Base-by-base conservation (phyloP, 148 eudicot genomes). In the Drosera capensis region DNA sequence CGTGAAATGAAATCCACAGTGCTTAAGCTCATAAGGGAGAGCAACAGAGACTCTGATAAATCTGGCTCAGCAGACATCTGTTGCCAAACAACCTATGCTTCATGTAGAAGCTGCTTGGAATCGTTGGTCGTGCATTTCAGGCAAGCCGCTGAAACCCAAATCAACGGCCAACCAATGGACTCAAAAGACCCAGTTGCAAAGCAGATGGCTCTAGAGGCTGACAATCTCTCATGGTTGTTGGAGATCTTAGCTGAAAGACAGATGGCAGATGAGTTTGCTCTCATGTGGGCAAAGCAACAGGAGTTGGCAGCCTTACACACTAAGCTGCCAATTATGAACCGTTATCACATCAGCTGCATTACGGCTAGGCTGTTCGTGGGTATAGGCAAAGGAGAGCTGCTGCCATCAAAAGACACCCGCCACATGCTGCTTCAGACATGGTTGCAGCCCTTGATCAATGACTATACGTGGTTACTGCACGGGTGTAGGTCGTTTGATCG, bases 1-100 rank as follows among this genome's bases (percentile, higher is more conserved):
- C 77, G 92, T 8, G 97, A 88, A 55, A 88, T 88, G 87, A 88
- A 88, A 58, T 67, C 75, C 22, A 29, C 75, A 17, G 97, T 88
- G 20, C 79, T 88, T 3, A 88, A 88, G 57, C 92, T 88, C 46
- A 83, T 88, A 7, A 75, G 58, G 30, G 97, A 80, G 64, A 75
- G 64, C 43, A 75, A 25, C 68, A 59, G 36, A 56, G 62, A 62
- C 50, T 51, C 78, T 4, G 70, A 68, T 52, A 29, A 41, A 14
- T 65, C 69, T 8, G 53, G 55, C 40, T 60, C 75, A 3, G 59
- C 71, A 26, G 94, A 78, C 56, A 45, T 71, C 28, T 75, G 84
- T 69, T 71, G 71, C 15, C 78, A 78, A 34, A 63, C 80, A 14
- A 75, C 83, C 28, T 80, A 83, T 26, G 23, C 58, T 14, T 83